phyloP scores from a whole-genome alignment of 2,329 filamentous ascomycete genomes.

The Phaeophleospora eucalypticola region DNA sequence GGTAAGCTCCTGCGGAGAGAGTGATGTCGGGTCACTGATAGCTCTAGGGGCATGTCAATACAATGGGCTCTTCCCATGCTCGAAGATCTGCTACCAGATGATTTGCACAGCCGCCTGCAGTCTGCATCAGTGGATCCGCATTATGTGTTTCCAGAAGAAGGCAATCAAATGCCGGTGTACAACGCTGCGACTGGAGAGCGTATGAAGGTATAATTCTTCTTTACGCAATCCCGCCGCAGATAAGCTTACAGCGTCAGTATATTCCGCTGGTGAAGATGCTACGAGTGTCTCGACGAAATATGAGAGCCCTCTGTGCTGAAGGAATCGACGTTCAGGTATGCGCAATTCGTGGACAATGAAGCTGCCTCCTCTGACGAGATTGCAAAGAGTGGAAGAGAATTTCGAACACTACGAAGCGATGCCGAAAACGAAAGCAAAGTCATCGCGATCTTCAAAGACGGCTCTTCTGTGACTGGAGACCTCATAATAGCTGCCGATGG shows the following conservation, averaged over 20 bases:
- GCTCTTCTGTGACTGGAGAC: conserved; percentile 3
- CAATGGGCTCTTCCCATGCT: conserved; percentile 17
- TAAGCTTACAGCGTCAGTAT: background rate
- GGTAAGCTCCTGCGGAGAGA: no score
- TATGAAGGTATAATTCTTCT: background rate
- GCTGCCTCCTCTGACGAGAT: background rate
- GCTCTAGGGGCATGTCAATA: conserved; percentile 17
- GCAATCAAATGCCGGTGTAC: conserved; percentile 12
- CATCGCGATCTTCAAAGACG: conserved; percentile 11
- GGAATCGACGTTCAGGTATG: conserved; percentile 5
- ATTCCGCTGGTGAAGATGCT: conserved; percentile 12
- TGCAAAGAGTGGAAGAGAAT: background rate
- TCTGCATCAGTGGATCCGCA: conserved; percentile 19
- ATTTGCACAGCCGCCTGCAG: conserved; percentile 14
- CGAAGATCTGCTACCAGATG: conserved; percentile 11
- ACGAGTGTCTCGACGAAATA: conserved; percentile 10
- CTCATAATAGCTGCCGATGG: conserved; percentile 19
- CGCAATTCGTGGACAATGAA: no score
- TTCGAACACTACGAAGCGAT: background rate
- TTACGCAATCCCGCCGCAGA: no score
- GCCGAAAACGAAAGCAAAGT: background rate
- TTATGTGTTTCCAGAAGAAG: conserved; percentile 4
- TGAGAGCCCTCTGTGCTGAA: conserved; percentile 8
- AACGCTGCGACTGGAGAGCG: conserved; percentile 10
- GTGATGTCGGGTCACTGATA: no score